phyloP scores from a whole-genome alignment of 1,139 yeast species.

The Kurtzmaniella natalensis region DNA sequence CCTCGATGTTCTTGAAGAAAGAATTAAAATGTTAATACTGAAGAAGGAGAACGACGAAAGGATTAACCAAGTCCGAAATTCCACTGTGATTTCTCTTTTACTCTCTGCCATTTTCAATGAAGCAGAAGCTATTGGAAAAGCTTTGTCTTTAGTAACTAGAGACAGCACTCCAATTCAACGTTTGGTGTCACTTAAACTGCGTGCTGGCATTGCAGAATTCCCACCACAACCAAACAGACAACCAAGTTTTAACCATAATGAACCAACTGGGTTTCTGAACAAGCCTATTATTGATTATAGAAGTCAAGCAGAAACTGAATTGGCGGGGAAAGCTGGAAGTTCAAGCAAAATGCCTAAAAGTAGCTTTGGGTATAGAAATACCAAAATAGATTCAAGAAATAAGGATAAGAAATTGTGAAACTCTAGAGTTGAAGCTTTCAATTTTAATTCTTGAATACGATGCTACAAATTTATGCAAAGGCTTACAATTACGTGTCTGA shows the following conservation, averaged over 20 bases:
- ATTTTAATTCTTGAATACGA: too few relatives aligned
- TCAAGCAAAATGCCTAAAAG: too few relatives aligned
- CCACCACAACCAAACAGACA: not conserved
- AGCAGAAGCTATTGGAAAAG: not conserved
- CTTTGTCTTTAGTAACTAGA: not conserved
- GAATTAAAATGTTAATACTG: slow-evolving; percentile 1
- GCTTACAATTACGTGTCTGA: too few relatives aligned
- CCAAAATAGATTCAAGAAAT: too few relatives aligned
- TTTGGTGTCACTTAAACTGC: not conserved
- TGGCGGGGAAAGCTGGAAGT: too few relatives aligned
- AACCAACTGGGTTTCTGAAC: slow-evolving; percentile 1
- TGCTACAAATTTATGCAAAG: too few relatives aligned
- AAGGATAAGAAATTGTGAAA: slow-evolving; percentile 1
- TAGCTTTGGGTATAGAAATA: too few relatives aligned
- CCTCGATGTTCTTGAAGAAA: not conserved
- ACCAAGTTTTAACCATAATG: not conserved
- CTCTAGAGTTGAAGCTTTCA: too few relatives aligned
- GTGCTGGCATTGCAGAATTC: not conserved
- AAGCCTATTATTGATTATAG: not conserved
- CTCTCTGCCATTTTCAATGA: not conserved
- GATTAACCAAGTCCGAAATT: not conserved
- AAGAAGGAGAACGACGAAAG: not conserved
- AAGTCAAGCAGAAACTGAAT: slow-evolving; percentile 1
- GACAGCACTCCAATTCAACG: not conserved
- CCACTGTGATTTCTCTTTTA: not conserved